Evolutionary conservation across 805 yeast genomes (phyloP).

Genomic region (Sungouiella thailandica): DNA sequence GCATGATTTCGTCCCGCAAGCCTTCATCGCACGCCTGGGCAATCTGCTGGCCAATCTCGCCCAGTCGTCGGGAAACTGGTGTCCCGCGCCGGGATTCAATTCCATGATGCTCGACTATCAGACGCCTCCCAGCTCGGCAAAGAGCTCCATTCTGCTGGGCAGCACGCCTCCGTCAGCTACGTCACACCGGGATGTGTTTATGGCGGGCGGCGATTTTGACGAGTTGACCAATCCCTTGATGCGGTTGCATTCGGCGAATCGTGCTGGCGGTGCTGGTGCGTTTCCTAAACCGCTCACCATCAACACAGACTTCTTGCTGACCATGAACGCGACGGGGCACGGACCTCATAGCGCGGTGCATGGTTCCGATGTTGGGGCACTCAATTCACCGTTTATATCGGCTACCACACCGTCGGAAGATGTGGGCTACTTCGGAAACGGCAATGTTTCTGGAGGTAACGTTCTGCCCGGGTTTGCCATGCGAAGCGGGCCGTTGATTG

Average conservation of each 20-base stretch:
- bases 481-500: conserved; percentile 7
- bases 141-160: conserved; percentile 23
- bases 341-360: conserved; percentile 13
- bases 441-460: conserved; percentile 12
- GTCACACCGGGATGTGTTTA: conserved; percentile 2
- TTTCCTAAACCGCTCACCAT: conserved; percentile 35
- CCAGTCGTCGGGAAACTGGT: conserved; percentile 3
- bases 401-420: conserved; percentile 35
- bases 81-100: conserved; percentile 20
- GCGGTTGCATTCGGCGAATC: conserved; percentile 11
- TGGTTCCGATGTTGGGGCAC: conserved; percentile 12
- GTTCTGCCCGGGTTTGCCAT: conserved; percentile 12
- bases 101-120: conserved; percentile 39
- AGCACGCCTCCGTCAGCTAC: conserved; percentile 13
- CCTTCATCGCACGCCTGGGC: conserved; percentile 25
- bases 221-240: conserved; percentile 19
- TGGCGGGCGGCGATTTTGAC: conserved; percentile 22
- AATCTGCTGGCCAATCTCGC: conserved; percentile 17
- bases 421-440: conserved; percentile 22
- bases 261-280: conserved; percentile 16
- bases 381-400: conserved; percentile 40
- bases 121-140: conserved; percentile 34
- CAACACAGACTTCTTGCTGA: conserved; percentile 24
- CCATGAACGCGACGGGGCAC: not conserved
- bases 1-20: conserved; percentile 41